phyloP scores from a whole-genome alignment of 2,329 filamentous ascomycete genomes.

The Fusarium protoensiforme region DNA sequence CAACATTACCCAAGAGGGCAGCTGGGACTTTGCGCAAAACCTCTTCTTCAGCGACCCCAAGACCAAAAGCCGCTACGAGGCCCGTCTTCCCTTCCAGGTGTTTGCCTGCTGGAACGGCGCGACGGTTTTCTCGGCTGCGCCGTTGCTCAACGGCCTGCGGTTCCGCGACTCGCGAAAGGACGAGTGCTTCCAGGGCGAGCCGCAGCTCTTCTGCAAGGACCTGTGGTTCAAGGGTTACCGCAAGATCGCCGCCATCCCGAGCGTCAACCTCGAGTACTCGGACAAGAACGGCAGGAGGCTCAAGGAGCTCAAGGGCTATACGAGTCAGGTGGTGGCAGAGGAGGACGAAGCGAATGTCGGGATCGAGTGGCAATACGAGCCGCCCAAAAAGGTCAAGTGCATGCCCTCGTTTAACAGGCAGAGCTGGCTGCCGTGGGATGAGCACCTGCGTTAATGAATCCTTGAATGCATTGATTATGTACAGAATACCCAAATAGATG shows the following conservation, averaged over 20 bases:
- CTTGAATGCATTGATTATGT: neutral
- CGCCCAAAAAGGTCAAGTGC: slow-evolving; percentile 56
- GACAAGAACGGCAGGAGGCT: slow-evolving; percentile 55
- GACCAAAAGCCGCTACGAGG: slow-evolving; percentile 47
- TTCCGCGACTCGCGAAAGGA: slow-evolving; percentile 55
- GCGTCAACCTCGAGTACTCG: slow-evolving; percentile 66
- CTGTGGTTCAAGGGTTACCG: slow-evolving; percentile 62
- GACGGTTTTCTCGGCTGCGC: slow-evolving; percentile 59
- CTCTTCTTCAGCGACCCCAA: slow-evolving; percentile 63
- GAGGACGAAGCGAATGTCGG: neutral
- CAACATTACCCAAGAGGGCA: slow-evolving; percentile 60
- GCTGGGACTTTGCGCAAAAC: slow-evolving; percentile 60
- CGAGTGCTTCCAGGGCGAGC: slow-evolving; percentile 67
- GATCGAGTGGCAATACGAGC: neutral
- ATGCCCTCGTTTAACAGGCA: slow-evolving; percentile 56
- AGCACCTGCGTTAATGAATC: slow-evolving; percentile 17
- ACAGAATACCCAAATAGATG: neutral
- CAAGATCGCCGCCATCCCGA: slow-evolving; percentile 66
- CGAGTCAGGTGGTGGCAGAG: neutral
- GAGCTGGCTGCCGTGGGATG: slow-evolving; percentile 53
- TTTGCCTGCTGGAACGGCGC: slow-evolving; percentile 72
- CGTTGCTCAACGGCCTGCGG: slow-evolving; percentile 54
- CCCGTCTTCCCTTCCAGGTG: slow-evolving; percentile 64
- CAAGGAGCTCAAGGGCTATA: slow-evolving; percentile 62
- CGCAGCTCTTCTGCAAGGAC: slow-evolving; percentile 68